Conservation (phyloP, 2,329 filamentous ascomycete species). For the Aspergillus carbonarius region DNA sequence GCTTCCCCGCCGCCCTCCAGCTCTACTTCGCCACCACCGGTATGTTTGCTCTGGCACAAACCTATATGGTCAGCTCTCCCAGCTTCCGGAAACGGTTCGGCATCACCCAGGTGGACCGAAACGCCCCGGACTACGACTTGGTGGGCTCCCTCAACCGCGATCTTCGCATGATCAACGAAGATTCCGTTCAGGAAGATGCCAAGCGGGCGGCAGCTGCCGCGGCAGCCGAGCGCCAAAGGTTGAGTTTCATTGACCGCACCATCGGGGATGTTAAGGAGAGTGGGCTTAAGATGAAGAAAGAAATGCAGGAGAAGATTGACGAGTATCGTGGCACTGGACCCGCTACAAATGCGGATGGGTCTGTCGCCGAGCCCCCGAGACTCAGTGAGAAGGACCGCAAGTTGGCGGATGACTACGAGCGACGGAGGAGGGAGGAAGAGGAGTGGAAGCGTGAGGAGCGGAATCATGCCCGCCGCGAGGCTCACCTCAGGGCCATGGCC, state of each 20-base stretch:
- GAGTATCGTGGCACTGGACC: conserved; percentile 24
- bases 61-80: conserved; percentile 43
- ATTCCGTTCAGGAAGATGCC: conserved; percentile 14
- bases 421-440: conserved; percentile 30
- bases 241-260: conserved; percentile 37
- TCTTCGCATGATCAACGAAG: conserved; percentile 21
- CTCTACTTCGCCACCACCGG: conserved; percentile 59
- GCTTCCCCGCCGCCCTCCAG: conserved; percentile 59
- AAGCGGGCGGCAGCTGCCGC: conserved; percentile 10
- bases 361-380: conserved; percentile 19
- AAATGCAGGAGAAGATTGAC: conserved; percentile 21
- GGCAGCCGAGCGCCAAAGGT: conserved; percentile 8
- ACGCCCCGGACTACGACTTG: neutral
- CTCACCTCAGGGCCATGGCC: conserved; percentile 26
- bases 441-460: conserved; percentile 35
- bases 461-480: conserved; percentile 34
- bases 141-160: conserved; percentile 1
- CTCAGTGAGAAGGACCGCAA: conserved; percentile 35
- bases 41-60: conserved; percentile 43
- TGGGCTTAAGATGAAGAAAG: conserved; percentile 23
- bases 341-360: conserved; percentile 23
- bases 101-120: conserved; percentile 24
- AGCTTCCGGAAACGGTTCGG: conserved; percentile 30
- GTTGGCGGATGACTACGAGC: conserved; percentile 31
- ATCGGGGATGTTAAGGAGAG: conserved; percentile 33